Evolutionary conservation across 2,329 filamentous ascomycete species (phyloP), one percentile per base, ranked within the genome.

Genomic region (Exophiala sideris): DNA sequence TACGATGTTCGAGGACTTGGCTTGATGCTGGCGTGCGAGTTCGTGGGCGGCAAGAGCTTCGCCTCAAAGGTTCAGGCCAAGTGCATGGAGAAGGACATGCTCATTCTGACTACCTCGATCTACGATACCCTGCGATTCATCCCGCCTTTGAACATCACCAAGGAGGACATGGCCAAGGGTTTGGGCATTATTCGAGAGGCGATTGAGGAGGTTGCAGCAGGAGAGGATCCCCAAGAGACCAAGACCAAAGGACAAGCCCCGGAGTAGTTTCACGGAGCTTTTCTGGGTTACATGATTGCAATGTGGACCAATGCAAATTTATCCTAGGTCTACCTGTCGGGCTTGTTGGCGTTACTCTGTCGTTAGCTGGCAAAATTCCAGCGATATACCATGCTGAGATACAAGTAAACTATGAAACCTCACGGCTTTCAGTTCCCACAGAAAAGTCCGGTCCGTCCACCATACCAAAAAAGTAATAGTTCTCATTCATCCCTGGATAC

Each of bases 61-160:
- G 70, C 66, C 2, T 64, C 64, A 21, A 73, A 68, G 58, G 66
- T 73, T 7, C 70, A 72, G 58, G 64, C 65, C n/a, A 70, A 70
- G 59, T 73, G 70, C 49, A 62, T 70, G 62, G 66, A 71, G 55
- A 68, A 67, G 56, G 67, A 66, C 46, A 67, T 73, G 69, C 49
- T 73, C 57, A 64, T 71, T 7, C 60, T 73, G 39, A 72, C 70
- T 8, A 73, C 71, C 11, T 68, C 65, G 11, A 71, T 73, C 50
- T 71, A 72, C 59, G 70, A 72, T 53, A 72, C 70, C 1, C 52
- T 73, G 34, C 60, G 70, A 36, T 71, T 73, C 50, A 72, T 72
- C 32, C 70, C 70, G 7, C 67, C 70, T 11, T 59, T 72, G 51
- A 73, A 71, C 57, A 71, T 72, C 42, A 66, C 65, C 6, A 65